phyloP scores from a whole-genome alignment of 257 asterid species.

The Striga asiatica region DNA sequence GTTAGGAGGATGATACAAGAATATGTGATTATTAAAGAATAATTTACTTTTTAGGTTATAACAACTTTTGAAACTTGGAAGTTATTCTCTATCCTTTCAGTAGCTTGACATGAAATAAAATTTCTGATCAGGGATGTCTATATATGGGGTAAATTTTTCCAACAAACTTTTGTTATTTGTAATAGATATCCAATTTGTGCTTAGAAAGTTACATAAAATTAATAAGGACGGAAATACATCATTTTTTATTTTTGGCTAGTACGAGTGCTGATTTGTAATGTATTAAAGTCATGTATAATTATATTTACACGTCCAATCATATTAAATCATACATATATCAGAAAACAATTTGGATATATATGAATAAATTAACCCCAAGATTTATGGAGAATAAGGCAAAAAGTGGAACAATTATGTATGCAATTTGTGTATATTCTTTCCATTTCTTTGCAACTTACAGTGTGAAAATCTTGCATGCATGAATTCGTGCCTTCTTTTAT shows the following conservation, averaged over 20 bases:
- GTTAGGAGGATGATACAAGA: neutral
- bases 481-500: constrained; percentile 10
- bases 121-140: neutral
- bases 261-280: neutral
- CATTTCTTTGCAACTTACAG: too few species aligned
- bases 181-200: neutral
- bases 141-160: neutral
- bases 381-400: too few species aligned
- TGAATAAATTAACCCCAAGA: too few species aligned
- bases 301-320: neutral
- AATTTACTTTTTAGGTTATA: neutral
- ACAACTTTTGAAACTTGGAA: neutral
- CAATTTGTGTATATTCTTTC: too few species aligned
- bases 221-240: neutral
- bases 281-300: neutral
- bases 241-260: neutral
- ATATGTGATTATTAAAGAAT: constrained; percentile 10
- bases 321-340: neutral
- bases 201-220: neutral
- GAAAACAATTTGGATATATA: too few species aligned
- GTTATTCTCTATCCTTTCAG: neutral
- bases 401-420: too few species aligned
- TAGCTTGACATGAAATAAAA: neutral
- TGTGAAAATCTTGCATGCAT: constrained; percentile 17
- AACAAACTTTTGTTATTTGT: neutral